Conservation (phyloP, 2,329 filamentous ascomycete species). For the Aureobasidium vineae region DNA sequence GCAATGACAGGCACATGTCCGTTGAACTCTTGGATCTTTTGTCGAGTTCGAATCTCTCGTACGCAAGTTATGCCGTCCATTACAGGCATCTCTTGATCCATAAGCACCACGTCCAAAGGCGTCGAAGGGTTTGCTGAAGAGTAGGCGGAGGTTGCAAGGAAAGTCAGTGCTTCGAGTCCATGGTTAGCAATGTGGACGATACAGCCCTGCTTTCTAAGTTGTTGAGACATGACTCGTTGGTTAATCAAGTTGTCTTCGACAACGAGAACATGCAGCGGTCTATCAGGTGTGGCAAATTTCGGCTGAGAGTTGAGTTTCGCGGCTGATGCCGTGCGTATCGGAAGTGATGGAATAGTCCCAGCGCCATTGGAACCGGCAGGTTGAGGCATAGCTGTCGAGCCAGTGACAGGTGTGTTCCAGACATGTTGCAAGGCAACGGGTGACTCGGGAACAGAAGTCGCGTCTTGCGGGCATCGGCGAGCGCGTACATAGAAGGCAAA, state of each 20-base stretch:
- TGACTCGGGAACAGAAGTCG: neutral
- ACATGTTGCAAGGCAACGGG: slow-evolving; percentile 11
- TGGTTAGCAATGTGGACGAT: slow-evolving; percentile 34
- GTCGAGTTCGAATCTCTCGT: slow-evolving; percentile 58
- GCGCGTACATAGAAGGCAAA: slow-evolving; percentile 62
- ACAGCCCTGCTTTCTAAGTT: slow-evolving; percentile 34
- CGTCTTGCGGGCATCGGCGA: slow-evolving; percentile 1
- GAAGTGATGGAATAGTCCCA: neutral
- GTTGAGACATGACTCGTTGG: slow-evolving; percentile 35
- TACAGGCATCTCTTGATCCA: slow-evolving; percentile 64
- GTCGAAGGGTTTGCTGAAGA: slow-evolving; percentile 21
- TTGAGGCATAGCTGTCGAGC: slow-evolving; percentile 28
- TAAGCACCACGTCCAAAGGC: slow-evolving; percentile 18
- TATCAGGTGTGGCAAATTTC: neutral
- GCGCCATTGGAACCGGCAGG: slow-evolving; percentile 4
- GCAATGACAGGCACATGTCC: slow-evolving; percentile 68
- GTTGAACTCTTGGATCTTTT: slow-evolving; percentile 58
- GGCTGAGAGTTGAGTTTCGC: neutral
- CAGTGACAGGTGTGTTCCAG: slow-evolving; percentile 25
- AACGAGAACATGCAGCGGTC: slow-evolving; percentile 36
- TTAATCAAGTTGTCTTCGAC: slow-evolving; percentile 38
- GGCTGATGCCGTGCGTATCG: neutral
- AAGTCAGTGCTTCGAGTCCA: slow-evolving; percentile 35
- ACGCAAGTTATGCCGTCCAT: slow-evolving; percentile 75
- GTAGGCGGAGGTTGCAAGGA: slow-evolving; percentile 30